Percentiles rank a stretch among this genome's conserved stretches.
phyloP scores from a whole-genome alignment of 2,329 filamentous ascomycete genomes.

The Ascomycota sp. region DNA sequence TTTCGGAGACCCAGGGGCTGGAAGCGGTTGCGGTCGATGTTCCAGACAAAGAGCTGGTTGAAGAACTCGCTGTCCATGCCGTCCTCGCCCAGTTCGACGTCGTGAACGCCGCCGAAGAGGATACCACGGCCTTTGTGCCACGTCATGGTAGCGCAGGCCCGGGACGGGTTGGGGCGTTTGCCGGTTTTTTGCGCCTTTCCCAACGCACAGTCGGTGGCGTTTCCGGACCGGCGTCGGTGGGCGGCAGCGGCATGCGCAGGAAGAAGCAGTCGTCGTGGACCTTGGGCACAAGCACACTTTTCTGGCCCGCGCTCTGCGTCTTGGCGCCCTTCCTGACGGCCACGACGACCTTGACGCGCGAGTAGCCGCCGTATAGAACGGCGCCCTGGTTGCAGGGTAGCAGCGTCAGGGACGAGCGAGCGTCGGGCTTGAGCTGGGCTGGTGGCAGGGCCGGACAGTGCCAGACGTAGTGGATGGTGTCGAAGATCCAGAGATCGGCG shows the following conservation, averaged over 20 bases:
- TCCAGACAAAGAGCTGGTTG: constrained; percentile 80
- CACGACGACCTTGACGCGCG: constrained; percentile 58
- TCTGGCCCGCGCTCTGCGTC: constrained; percentile 37
- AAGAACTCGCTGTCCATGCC: constrained; percentile 97
- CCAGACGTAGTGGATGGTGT: constrained; percentile 76
- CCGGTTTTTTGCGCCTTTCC: constrained; percentile 84
- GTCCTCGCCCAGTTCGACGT: constrained; percentile 79
- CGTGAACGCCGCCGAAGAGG: constrained; percentile 83
- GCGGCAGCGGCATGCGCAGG: constrained; percentile 56
- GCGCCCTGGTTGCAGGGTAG: constrained; percentile 80
- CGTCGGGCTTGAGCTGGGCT: constrained; percentile 71
- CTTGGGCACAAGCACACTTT: constrained; percentile 64
- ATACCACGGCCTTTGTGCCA: constrained; percentile 88
- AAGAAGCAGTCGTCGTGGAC: constrained; percentile 94
- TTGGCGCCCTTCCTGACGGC: constrained; percentile 37
- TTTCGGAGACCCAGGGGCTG: constrained; percentile 67
- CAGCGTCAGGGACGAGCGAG: constrained; percentile 79
- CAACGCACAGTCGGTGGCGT: constrained; percentile 59
- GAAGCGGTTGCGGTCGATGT: constrained; percentile 85
- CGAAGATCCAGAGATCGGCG: constrained; percentile 87
- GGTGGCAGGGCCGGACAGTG: constrained; percentile 53
- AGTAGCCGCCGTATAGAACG: constrained; percentile 85
- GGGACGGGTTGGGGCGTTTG: constrained; percentile 69
- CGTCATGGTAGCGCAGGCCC: constrained; percentile 83
- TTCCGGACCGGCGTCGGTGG: constrained; percentile 42